Conservation (phyloP, 2,329 filamentous ascomycete species). For the Alternaria consortialis region DNA sequence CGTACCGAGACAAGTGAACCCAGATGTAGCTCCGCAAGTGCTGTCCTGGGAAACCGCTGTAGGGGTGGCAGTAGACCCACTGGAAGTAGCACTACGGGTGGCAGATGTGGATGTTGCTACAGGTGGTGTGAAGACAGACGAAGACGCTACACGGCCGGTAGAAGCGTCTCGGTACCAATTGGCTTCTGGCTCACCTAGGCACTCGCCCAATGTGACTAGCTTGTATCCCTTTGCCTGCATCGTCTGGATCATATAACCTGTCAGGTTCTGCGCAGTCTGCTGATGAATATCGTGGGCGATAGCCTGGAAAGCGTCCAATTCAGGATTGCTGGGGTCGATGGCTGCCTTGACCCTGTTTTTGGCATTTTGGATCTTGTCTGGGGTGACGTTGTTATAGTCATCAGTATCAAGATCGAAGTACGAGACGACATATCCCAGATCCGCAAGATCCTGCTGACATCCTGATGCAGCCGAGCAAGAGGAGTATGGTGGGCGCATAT, state of each 20-base stretch:
- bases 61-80: conserved; percentile 9
- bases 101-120: conserved; percentile 30
- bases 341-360: conserved; percentile 53
- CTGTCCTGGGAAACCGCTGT: conserved; percentile 19
- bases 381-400: conserved; percentile 46
- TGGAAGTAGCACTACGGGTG: conserved; percentile 13
- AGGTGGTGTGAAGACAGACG: conserved; percentile 17
- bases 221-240: conserved; percentile 51
- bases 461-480: conserved; percentile 53
- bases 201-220: conserved; percentile 58
- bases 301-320: conserved; percentile 55
- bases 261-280: conserved; percentile 55
- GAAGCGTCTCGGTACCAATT: conserved; percentile 58
- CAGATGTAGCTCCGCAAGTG: conserved; percentile 29
- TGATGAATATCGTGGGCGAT: conserved; percentile 62
- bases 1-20: conserved; percentile 31
- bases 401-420: conserved; percentile 69
- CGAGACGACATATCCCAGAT: conserved; percentile 66
- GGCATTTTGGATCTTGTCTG: conserved; percentile 43
- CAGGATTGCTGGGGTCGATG: conserved; percentile 44
- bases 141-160: conserved; percentile 18
- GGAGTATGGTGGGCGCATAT: conserved; percentile 61
- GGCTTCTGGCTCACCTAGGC: conserved; percentile 52
- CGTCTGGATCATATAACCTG: conserved; percentile 53
- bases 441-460: conserved; percentile 49